Percentiles rank a stretch among this genome's conserved stretches.
Conservation (phyloP, 2,329 filamentous ascomycete genomes). For the Diaporthe ampelina region DNA sequence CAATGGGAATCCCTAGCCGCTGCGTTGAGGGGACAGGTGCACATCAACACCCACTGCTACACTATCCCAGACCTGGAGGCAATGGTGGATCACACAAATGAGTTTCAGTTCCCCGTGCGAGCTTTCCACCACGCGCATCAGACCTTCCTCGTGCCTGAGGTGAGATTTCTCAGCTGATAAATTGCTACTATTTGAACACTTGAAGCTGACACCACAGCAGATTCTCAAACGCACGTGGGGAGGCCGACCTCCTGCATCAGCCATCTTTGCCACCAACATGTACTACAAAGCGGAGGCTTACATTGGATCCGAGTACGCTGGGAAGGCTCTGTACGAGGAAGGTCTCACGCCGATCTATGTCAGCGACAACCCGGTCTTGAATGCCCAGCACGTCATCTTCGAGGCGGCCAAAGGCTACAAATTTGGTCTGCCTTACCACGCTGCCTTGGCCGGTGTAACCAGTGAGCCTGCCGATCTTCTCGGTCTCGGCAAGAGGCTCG, state of each 20-base stretch:
- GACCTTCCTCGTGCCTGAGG: slow-evolving; percentile 75
- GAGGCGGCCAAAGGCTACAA: slow-evolving; percentile 73
- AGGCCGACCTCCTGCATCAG: slow-evolving; percentile 66
- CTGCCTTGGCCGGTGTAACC: slow-evolving; percentile 70
- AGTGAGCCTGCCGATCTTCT: slow-evolving; percentile 70
- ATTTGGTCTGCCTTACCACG: slow-evolving; percentile 73
- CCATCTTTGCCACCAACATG: slow-evolving; percentile 80
- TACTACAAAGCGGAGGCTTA: slow-evolving; percentile 80
- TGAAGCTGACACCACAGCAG: slow-evolving; percentile 44
- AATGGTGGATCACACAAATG: slow-evolving; percentile 78
- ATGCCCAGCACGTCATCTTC: slow-evolving; percentile 78
- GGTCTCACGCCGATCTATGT: slow-evolving; percentile 77
- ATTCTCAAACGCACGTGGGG: slow-evolving; percentile 71
- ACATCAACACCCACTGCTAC: slow-evolving; percentile 81
- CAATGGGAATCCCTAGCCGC: slow-evolving; percentile 74
- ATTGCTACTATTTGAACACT: no score
- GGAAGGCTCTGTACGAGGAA: slow-evolving; percentile 75
- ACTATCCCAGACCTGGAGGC: slow-evolving; percentile 75
- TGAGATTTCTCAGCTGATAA: slow-evolving; percentile 46
- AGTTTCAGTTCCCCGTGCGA: slow-evolving; percentile 76
- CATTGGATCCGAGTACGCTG: slow-evolving; percentile 74
- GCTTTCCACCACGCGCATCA: slow-evolving; percentile 81
- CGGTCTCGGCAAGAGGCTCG: slow-evolving; percentile 69
- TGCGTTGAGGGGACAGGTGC: slow-evolving; percentile 75
- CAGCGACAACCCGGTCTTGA: slow-evolving; percentile 79